phyloP scores from a whole-genome alignment of 768 basidiomycete species.

The Hysterangium stoloniferum region DNA sequence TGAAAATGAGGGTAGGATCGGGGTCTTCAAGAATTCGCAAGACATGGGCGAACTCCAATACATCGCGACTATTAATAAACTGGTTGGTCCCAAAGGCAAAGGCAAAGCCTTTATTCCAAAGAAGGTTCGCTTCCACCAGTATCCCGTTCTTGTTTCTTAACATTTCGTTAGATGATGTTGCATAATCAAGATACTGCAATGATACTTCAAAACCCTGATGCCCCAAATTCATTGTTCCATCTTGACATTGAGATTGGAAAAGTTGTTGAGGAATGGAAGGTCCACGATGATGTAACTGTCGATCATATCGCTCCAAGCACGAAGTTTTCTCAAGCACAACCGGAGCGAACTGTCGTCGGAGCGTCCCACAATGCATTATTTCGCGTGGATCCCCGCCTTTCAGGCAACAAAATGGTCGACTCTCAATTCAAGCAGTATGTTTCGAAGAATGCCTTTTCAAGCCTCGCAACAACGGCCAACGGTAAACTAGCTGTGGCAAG shows the following conservation, averaged over 20 bases:
- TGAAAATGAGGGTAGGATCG: constrained; percentile 85
- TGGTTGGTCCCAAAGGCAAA: constrained; percentile 74
- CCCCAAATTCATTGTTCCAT: constrained; percentile 75
- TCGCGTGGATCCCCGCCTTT: constrained; percentile 93
- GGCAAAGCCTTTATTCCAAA: constrained; percentile 81
- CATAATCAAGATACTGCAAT: constrained; percentile 96
- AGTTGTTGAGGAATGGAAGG: constrained; percentile 97
- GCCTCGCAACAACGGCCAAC: constrained; percentile 76
- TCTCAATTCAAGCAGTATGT: constrained; percentile 94
- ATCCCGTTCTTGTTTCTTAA: constrained; percentile 17
- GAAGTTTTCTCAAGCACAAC: constrained; percentile 92
- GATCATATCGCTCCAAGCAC: constrained; percentile 86
- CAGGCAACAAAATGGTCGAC: constrained; percentile 89
- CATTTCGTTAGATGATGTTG: constrained; percentile 69
- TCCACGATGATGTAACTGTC: constrained; percentile 83
- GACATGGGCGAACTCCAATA: constrained; percentile 67
- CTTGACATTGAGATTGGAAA: constrained; percentile 94
- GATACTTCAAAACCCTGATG: constrained; percentile 79
- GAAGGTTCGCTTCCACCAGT: constrained; percentile 42
- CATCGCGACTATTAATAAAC: constrained; percentile 76
- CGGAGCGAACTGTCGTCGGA: constrained; percentile 89
- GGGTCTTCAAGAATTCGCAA: constrained; percentile 73
- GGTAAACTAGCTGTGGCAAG: constrained; percentile 91
- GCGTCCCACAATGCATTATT: constrained; percentile 92
- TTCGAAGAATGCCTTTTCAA: constrained; percentile 92